Base-by-base conservation (phyloP, 2,329 filamentous ascomycete species). In the Hymenoscyphus fructigenus region DNA sequence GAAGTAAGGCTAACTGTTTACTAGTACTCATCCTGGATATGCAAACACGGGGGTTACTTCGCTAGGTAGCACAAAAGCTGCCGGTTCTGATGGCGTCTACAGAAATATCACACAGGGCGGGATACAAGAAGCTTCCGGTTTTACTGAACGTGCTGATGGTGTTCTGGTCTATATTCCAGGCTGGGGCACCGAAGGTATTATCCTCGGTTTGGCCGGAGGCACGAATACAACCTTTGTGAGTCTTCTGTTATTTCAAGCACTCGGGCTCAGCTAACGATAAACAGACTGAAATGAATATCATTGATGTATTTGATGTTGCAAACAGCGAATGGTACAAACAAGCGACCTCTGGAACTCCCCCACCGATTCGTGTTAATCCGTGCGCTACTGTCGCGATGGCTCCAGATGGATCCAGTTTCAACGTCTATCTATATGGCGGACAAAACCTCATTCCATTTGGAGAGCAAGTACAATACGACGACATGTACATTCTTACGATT, bases 281-380 rank as follows among this genome's bases (percentile, higher is more conserved):
- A 5, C 59, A 84, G 82, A 85, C 83, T 0, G 84, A 87, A 74
- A 85, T 88, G 83, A 88, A 88, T 70, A 78, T 86, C 10, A 85
- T 93, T 47, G 89, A 93, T 69, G 85, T 94, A n/a, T 92, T 89
- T 75, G 90, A 93, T 69, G 89, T 92, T 67, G 88, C 86, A 23
- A 86, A 80, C 23, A 88, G 85, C 55, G 85, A 82, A 5, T 92
- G 90, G 90, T 91, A 90, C 73, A 88, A 90, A 72, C 90, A 93
- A 77, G 79, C 86, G 26, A 92, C 90, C 0, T 84, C 83, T 1
- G 90, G 90, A 1, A 77, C 80, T 2, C 83, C 82, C 3, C 88
- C 89, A 0, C 79, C 83, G 0, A 86, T 89, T 60, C 84, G 90
- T 23, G 89, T 92, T 26, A 91, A 92, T 72, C 88, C 88, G 0